Evolutionary conservation across 208 protist genomes (phyloP), one percentile per base, ranked within the genome.

Genomic region (Hexamita inflata): DNA sequence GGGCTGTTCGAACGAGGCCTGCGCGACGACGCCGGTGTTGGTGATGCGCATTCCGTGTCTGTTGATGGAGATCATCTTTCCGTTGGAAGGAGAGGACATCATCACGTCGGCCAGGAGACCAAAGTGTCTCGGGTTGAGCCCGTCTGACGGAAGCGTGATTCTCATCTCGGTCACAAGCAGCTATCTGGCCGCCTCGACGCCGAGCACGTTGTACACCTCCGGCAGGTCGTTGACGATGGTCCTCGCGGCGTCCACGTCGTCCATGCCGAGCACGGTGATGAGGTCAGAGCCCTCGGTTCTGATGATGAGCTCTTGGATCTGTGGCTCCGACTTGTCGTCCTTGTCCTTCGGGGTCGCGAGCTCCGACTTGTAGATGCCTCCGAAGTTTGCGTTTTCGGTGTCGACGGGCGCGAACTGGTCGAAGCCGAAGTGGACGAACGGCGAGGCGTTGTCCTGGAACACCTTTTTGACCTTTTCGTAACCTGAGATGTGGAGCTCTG

Each of bases 1-100:
- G 30, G 95, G 98, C 87, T 98, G 92, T 88, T 99, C 97, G 82
- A 98, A 99, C 28, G 95, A 97, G 83, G 87, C 92, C 60, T 94
- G 86, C 90, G 96, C 97, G 29, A 99, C 78, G 9, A 93, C 88
- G 67, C 94, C 94, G 24, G 91, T 93, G 42, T 95, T 88, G 41
- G 85, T 83, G 77, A 90, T 87, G 81, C 96, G 94, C 78, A 97
- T 94, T 64, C 94, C 94, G 34, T 92, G 89, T 42, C 94, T 86
- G 35, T 89, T 93, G 59, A 97, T 91, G 65, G 95, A 65, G 40
- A 89, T 89, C 7, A 89, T 53, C 24, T 77, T 88, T 82, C 60
- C 96, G 92, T 40, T 91, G 84, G 75, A 92, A 90, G 76, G 93
- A n/a, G 4, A 34, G 26, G 32, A 40, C 34, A 38, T 98, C 94